These are phyloP conservation scores for Suhomyces taliae DNA, from an alignment of 1,139 yeast species.

Conservation along the genomic window DNA sequence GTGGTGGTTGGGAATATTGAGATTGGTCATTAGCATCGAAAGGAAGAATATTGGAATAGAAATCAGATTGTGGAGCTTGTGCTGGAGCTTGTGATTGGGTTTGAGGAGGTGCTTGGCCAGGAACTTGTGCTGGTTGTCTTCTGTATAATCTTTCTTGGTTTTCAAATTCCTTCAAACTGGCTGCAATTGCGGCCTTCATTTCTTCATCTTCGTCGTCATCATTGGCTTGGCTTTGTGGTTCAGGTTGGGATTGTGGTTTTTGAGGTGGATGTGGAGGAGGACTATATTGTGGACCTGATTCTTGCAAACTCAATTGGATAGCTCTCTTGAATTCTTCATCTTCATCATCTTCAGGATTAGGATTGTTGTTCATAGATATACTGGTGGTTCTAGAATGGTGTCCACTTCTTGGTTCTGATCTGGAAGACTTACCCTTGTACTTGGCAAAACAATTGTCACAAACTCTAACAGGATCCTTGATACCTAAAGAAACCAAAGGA, in stretches of 20 bases:
- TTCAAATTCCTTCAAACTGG: conserved; percentile 76
- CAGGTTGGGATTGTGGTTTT: conserved; percentile 6
- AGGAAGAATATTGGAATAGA: conserved; percentile 30
- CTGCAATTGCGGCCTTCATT: conserved; percentile 93
- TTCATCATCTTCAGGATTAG: conserved; percentile 44
- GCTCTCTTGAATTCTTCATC: conserved; percentile 82
- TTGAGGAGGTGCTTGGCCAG: conserved; percentile 11
- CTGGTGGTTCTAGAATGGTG: conserved; percentile 1
- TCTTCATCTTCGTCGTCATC: conserved; percentile 80
- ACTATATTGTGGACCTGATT: conserved; percentile 32
- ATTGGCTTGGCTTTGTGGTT: conserved; percentile 4
- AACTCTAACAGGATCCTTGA: conserved; percentile 85
- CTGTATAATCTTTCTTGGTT: conserved; percentile 27
- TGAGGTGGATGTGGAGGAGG: conserved; percentile 14
- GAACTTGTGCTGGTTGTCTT: conserved; percentile 12
- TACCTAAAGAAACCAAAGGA: conserved; percentile 82
- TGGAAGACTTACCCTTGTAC: conserved; percentile 31
- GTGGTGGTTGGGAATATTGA: conserved; percentile 1
- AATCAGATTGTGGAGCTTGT: conserved; percentile 26
- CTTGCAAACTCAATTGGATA: conserved; percentile 73
- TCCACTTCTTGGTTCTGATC: background rate
- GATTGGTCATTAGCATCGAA: conserved; percentile 6
- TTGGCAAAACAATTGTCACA: conserved; percentile 86
- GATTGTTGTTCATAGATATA: background rate
- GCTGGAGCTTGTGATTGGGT: conserved; percentile 8